Evolutionary conservation across 257 asterid species (phyloP), one percentile per base, ranked within the genome.

Genomic region (Capsicum baccatum): DNA sequence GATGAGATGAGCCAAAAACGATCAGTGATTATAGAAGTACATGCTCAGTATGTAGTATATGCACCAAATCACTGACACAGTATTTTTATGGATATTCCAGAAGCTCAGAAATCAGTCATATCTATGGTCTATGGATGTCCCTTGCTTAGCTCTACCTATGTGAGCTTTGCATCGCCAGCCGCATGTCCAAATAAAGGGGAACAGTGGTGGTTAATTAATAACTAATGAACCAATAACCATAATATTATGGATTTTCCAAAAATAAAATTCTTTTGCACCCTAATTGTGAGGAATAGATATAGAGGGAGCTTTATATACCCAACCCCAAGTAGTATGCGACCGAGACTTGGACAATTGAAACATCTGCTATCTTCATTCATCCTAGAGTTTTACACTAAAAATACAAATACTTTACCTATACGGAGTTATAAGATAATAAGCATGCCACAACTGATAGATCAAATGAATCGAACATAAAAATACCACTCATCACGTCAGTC

Each of bases 1-100:
- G 64, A 78, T 78, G 48, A 54, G 81, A 78, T 78, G 48, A 54
- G 62, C 12, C 26, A 78, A 26, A 78, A 52, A 78, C 33, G 26
- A 78, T 57, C 48, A 8, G 54, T 6, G 48, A 50, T 33, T 16
- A 13, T 76, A 26, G 21, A 76, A 26, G 21, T 52, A 52, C 47
- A 26, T 26, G 21, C 81, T 76, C 42, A 78, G 19, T 3, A 8
- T 63, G 21, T 8, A 63, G 69, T 13, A 21, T 63, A 50, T 74
- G 12, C 42, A 73, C 80, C 0, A 19, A 73, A 60, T 21, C 21
- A 74, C 57, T 12, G 44, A 74, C 80, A 50, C 12, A 48, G n/a
- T 48, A 26, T 74, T 19, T 11, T 37, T 68, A 68, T 68, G 54
- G 56, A 70, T 70, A 44, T 44, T 70, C 26, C 35, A 44, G 56